Conservation (phyloP, 2,329 filamentous ascomycete genomes). For the Paradendryphiella salina region DNA sequence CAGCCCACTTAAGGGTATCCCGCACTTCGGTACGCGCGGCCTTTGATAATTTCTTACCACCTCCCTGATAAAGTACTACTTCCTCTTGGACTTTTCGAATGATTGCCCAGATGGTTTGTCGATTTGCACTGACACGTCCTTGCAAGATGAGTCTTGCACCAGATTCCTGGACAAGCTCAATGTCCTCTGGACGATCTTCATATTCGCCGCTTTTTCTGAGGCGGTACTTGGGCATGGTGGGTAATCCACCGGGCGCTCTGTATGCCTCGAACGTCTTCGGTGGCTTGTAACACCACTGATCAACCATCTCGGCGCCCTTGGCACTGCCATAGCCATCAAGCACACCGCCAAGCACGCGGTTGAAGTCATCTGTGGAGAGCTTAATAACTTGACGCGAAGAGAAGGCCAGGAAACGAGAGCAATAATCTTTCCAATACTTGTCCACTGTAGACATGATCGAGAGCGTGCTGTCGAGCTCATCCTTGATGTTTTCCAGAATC, state of each 20-base stretch:
- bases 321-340: constrained; percentile 54
- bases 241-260: constrained; percentile 39
- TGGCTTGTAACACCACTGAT: constrained; percentile 49
- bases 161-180: constrained; percentile 35
- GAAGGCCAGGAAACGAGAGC: constrained; percentile 37
- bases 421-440: constrained; percentile 32
- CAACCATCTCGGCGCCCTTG: constrained; percentile 54
- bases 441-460: constrained; percentile 39
- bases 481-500: constrained; percentile 27
- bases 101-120: constrained; percentile 41
- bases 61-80: constrained; percentile 23
- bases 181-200: constrained; percentile 32
- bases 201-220: constrained; percentile 30
- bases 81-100: constrained; percentile 42
- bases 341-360: constrained; percentile 58
- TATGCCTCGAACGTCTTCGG: constrained; percentile 30
- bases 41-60: constrained; percentile 17
- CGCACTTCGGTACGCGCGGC: constrained; percentile 26
- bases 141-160: constrained; percentile 34
- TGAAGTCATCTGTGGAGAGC: constrained; percentile 51
- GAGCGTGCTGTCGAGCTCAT: constrained; percentile 39
- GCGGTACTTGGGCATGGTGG: constrained; percentile 36
- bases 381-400: constrained; percentile 32
- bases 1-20: constrained; percentile 40
- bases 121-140: constrained; percentile 37